Percentiles rank a stretch among this genome's conserved stretches.
Evolutionary conservation across 352 stramenopile species (phyloP).

Genomic region (Aphanomyces invadans): DNA sequence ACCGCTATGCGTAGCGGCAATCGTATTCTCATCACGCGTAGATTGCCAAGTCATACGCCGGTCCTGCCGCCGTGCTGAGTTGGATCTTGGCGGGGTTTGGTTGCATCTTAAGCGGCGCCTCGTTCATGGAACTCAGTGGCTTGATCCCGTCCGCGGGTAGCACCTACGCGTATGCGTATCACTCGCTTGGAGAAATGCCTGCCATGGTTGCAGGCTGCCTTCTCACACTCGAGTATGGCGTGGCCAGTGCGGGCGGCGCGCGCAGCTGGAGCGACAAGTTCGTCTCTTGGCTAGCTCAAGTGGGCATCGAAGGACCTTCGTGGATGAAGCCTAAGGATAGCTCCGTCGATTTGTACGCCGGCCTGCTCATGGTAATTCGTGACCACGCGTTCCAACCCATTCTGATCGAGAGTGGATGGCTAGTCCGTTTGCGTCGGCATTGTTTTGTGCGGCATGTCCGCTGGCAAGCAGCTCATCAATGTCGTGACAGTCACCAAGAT

Average conservation of each 20-base stretch:
- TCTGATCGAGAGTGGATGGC: background rate
- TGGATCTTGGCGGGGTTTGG: constrained; percentile 78
- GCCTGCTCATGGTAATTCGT: constrained; percentile 54
- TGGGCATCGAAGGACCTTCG: constrained; percentile 33
- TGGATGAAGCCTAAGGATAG: constrained; percentile 68
- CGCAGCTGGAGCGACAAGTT: constrained; percentile 93
- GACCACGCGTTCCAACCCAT: background rate
- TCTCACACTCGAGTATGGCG: constrained; percentile 90
- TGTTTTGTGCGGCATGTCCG: constrained; percentile 78
- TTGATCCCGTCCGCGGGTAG: constrained; percentile 83
- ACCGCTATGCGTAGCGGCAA: background rate
- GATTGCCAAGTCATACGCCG: constrained; percentile 33
- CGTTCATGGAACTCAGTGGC: constrained; percentile 87
- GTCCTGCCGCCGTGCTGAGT: constrained; percentile 71
- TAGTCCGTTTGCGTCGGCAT: constrained; percentile 39
- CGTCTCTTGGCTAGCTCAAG: constrained; percentile 64
- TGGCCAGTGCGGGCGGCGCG: constrained; percentile 86
- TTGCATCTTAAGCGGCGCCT: constrained; percentile 74
- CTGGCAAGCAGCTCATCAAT: constrained; percentile 84
- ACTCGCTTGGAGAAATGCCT: constrained; percentile 87
- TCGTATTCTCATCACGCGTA: constrained; percentile 4
- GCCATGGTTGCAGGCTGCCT: constrained; percentile 84
- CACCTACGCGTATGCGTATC: constrained; percentile 92
- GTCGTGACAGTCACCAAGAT: constrained; percentile 88
- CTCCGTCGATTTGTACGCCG: constrained; percentile 60